A percentile compares a stretch with the other conserved stretches of the same genome.
Conservation (phyloP, 352 stramenopile genomes). For the Globisporangium perplexum region DNA sequence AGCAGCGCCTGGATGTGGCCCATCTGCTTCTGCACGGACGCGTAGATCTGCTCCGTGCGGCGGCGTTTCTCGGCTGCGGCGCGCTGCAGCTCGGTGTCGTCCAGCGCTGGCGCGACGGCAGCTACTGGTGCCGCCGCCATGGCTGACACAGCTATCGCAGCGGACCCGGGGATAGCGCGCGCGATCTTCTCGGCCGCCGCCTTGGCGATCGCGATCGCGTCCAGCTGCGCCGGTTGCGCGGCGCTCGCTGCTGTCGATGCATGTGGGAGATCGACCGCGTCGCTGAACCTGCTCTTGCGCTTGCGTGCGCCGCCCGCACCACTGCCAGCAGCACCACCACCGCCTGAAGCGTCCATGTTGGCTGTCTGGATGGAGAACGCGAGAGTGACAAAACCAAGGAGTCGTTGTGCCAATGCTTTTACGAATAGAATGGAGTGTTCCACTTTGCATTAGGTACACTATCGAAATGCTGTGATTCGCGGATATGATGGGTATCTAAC, state of each 20-base stretch:
- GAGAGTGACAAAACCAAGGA: background rate
- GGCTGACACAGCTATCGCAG: constrained; percentile 1
- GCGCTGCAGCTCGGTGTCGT: constrained; percentile 28
- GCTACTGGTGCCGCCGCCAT: constrained; percentile 3
- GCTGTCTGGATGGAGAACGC: background rate
- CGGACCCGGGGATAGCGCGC: constrained; percentile 36
- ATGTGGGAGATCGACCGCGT: constrained; percentile 24
- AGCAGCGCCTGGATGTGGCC: constrained; percentile 65
- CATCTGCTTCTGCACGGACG: constrained; percentile 85
- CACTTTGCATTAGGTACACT: too few relatives aligned
- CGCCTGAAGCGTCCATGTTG: constrained; percentile 10
- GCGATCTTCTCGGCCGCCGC: constrained; percentile 72
- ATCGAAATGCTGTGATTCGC: too few relatives aligned
- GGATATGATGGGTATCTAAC: too few relatives aligned
- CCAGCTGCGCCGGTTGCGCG: constrained; percentile 8
- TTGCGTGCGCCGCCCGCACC: constrained; percentile 32
- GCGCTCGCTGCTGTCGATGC: background rate
- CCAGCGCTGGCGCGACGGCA: constrained; percentile 3
- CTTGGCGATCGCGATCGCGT: constrained; percentile 62
- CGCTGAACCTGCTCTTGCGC: constrained; percentile 83
- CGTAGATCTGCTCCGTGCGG: constrained; percentile 72
- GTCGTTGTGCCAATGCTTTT: background rate
- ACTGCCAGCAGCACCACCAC: background rate
- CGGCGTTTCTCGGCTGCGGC: constrained; percentile 49
- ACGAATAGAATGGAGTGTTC: background rate